A percentile compares a stretch with the other conserved stretches of the same genome.
Conservation (phyloP, 2,329 filamentous ascomycete species). For the Botrytis porri region DNA sequence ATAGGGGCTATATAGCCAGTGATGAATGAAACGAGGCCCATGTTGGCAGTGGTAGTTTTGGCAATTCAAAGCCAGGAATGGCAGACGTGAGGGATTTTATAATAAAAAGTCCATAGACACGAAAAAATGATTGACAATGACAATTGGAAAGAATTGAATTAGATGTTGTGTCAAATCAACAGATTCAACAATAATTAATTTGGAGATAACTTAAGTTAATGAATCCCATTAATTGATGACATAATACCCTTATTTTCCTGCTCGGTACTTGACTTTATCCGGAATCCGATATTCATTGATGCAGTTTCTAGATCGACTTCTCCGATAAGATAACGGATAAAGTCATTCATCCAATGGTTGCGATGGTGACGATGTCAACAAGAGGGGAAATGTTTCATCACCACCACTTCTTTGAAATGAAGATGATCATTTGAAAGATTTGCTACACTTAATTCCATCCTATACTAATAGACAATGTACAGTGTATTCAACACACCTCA, state of each 20-base stretch:
- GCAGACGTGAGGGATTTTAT: conserved; percentile 12
- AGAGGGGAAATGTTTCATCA: neutral
- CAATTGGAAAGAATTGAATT: conserved; percentile 6
- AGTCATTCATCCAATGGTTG: neutral
- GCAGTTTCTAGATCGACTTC: neutral
- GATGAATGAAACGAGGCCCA: conserved; percentile 39
- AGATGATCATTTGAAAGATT: neutral
- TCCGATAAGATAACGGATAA: conserved; percentile 7
- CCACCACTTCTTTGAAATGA: neutral
- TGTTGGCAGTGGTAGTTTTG: conserved; percentile 23
- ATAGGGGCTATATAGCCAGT: conserved; percentile 59
- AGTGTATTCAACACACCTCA: conserved; percentile 14
- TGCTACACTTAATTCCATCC: neutral
- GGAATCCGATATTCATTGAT: neutral
- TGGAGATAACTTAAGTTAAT: neutral
- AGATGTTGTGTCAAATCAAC: neutral
- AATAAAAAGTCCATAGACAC: conserved; percentile 13
- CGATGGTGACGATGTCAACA: conserved; percentile 12
- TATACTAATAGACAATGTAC: neutral
- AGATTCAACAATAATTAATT: neutral
- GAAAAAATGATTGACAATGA: neutral
- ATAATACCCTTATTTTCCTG: neutral
- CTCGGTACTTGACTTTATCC: neutral
- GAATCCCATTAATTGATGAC: conserved; percentile 8
- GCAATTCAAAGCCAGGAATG: conserved; percentile 8